phyloP scores from a whole-genome alignment of 129 eudicot species.

The Daucus carota region DH1_v3.0 NC_030385.2:27015501-27016000 shows the following conservation, averaged over 20 bases:
- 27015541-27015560: not conserved
- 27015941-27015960: slow-evolving; percentile 73
- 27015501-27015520: not conserved
- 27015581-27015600: not conserved
- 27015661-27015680: not conserved
- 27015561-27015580: not conserved
- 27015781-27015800: not conserved
- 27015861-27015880: not conserved
- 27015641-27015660: too few species aligned
- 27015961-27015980: slow-evolving; percentile 65
- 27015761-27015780: not conserved
- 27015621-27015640: too few species aligned
- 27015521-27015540: not conserved
- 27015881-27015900: not conserved
- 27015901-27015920: slow-evolving; percentile 61
- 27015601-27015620: too few species aligned
- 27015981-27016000: slow-evolving; percentile 52
- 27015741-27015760: not conserved
- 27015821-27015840: too few species aligned
- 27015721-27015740: not conserved
- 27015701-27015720: not conserved
- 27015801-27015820: not conserved
- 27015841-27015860: not conserved
- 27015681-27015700: not conserved
- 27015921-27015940: slow-evolving; percentile 71